These are phyloP conservation scores for Nakazawaea wickerhamii DNA, from an alignment of 805 yeast genomes.

Conservation along the genomic window DNA sequence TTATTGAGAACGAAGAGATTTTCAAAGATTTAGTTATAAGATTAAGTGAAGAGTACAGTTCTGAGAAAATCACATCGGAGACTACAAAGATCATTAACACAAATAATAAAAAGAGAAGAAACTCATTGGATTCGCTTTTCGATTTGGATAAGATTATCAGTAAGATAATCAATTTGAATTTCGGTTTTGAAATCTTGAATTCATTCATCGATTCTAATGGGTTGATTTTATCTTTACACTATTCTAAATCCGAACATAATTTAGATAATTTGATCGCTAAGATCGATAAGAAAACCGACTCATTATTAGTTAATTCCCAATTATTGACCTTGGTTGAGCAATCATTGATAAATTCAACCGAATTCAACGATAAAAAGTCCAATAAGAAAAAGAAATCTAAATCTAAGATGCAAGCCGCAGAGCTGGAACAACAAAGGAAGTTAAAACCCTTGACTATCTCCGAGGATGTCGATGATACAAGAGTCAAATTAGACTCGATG, in stretches of 20 bases:
- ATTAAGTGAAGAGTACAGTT: conserved; percentile 58
- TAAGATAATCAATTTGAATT: conserved; percentile 38
- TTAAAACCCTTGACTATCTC: conserved; percentile 17
- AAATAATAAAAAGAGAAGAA: conserved; percentile 13
- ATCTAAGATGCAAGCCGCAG: conserved; percentile 2
- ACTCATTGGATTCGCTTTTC: conserved; percentile 24
- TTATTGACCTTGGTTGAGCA: conserved; percentile 43
- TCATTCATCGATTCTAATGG: conserved; percentile 72
- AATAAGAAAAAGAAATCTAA: conserved; percentile 22
- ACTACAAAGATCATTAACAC: conserved; percentile 32
- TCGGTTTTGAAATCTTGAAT: conserved; percentile 58
- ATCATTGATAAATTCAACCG: conserved; percentile 24
- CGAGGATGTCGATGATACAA: conserved; percentile 17
- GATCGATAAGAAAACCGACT: conserved; percentile 32
- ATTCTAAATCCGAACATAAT: conserved; percentile 42
- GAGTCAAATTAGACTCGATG: conserved; percentile 17
- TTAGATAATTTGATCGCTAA: conserved; percentile 39
- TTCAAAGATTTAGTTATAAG: conserved; percentile 65
- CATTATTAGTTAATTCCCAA: conserved; percentile 35
- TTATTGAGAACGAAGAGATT: conserved; percentile 53
- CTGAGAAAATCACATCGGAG: conserved; percentile 49
- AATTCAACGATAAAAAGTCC: conserved; percentile 23
- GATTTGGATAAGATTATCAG: conserved; percentile 40
- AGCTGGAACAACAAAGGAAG: conserved; percentile 10
- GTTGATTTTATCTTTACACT: conserved; percentile 53